Base-by-base conservation (phyloP, 208 protist genomes). In the Entamoeba moshkovskii region DNA sequence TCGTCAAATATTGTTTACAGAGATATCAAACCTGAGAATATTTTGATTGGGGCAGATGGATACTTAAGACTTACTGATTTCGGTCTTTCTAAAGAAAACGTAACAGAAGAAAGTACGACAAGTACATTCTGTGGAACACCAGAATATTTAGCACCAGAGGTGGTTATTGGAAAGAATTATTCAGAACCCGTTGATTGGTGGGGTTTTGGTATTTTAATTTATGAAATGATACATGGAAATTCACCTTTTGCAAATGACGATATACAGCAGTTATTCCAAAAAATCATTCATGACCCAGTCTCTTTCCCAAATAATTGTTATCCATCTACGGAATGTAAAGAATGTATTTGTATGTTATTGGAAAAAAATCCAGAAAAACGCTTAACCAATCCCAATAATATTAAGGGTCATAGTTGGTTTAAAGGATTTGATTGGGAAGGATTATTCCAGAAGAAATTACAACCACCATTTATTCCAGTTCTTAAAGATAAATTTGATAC, bases 181-280 rank as follows among this genome's bases (percentile, higher is more conserved):
- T 97, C 97, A 29, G 98, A 98, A 95, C 97, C 97, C 46, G 97
- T 98, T 33, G 98, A 99, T 96, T 99, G 98, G 98, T 99, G 98
- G 98, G 97, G 96, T 85, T 97, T 98, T 95, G 98, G 98, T 66
- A 97, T 98, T 92, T 94, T 99, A 73, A 95, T 98, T 46, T 99
- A 98, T 94, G 97, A 98, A 94, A 97, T 98, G 96, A 73, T 98
- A 13, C 95, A 94, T n/a, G 97, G 97, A 46, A 59, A 93, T 93
- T 96, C 98, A 52, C 97, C 98, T 46, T 98, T 98, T 95, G 98
- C 97, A 95, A 97, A 97, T 94, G 96, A 97, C 45, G 96, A 97
- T 94, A 95, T 96, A 18, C 95, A 97, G 52, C 94, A 95, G 3
- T 98, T 98, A 93, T 98, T 98, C 95, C 96, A 97, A 92, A 97